Evolutionary conservation across 148 eudicot species (phyloP).

Genomic region (Fagopyrum tataricum): DNA sequence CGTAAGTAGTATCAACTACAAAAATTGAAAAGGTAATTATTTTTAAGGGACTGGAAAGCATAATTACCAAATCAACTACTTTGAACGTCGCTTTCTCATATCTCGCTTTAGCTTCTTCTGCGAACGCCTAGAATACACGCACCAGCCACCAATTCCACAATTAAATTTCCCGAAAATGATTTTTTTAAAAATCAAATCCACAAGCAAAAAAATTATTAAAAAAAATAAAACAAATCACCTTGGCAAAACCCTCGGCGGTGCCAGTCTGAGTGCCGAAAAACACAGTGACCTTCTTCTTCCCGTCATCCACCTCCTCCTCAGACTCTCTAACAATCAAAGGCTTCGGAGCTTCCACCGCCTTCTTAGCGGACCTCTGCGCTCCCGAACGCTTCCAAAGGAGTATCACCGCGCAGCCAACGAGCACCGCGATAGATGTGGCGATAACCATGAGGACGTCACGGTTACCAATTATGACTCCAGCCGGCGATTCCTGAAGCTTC

Average conservation of each 20-base stretch:
- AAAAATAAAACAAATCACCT: constrained; percentile 29
- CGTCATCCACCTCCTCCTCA: constrained; percentile 67
- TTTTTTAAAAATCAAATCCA: neutral
- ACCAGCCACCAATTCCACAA: constrained; percentile 22
- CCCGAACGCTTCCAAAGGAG: constrained; percentile 50
- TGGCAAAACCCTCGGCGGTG: constrained; percentile 96
- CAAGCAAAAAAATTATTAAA: neutral
- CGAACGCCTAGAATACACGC: constrained; percentile 48
- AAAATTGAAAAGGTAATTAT: neutral
- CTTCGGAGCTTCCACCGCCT: constrained; percentile 27
- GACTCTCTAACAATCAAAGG: constrained; percentile 33
- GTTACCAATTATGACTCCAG: constrained; percentile 41
- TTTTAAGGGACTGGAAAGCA: neutral
- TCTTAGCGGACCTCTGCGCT: constrained; percentile 28
- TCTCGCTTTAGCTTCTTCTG: constrained; percentile 86
- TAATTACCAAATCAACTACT: constrained; percentile 74
- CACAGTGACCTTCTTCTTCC: constrained; percentile 61
- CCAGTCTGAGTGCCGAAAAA: constrained; percentile 95
- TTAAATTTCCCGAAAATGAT: neutral
- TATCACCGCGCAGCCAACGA: constrained; percentile 53
- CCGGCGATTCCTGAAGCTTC: constrained; percentile 28
- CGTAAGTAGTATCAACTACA: neutral
- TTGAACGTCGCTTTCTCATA: constrained; percentile 80
- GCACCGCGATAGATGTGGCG: constrained; percentile 61
- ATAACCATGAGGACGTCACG: constrained; percentile 49